These are phyloP conservation scores for Naematelia encephala DNA, from an alignment of 768 basidiomycete species.

Conservation along the genomic window DNA sequence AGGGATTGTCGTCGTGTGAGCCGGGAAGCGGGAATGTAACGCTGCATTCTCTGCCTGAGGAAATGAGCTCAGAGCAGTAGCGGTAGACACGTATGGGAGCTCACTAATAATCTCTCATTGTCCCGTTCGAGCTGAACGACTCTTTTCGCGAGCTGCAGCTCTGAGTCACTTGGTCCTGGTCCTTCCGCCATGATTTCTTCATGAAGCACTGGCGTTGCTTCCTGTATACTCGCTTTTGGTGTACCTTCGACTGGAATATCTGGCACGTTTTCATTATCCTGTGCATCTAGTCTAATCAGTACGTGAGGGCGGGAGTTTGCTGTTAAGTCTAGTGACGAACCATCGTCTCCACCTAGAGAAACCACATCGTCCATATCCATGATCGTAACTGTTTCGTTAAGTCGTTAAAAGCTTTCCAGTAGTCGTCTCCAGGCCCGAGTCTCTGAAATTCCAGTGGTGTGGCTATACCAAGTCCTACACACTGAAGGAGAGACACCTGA, in stretches of 20 bases:
- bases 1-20: conserved; percentile 1
- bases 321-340: no score
- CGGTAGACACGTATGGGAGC: neutral
- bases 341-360: neutral
- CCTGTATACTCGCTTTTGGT: no score
- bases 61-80: neutral
- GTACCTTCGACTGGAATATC: no score
- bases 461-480: no score
- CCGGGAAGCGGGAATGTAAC: neutral
- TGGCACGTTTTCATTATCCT: no score
- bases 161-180: neutral
- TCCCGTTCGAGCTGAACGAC: conserved; percentile 3
- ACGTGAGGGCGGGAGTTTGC: no score
- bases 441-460: no score
- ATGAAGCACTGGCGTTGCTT: neutral
- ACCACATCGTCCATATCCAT: neutral
- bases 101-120: neutral
- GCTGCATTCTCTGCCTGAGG: conserved; percentile 5
- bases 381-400: neutral
- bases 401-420: no score
- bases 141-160: neutral
- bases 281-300: no score
- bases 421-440: no score
- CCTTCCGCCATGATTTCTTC: neutral
- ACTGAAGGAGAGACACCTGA: no score